Conservation (phyloP, 495 filamentous ascomycete genomes). For the Talaromyces trachyspermus region DNA sequence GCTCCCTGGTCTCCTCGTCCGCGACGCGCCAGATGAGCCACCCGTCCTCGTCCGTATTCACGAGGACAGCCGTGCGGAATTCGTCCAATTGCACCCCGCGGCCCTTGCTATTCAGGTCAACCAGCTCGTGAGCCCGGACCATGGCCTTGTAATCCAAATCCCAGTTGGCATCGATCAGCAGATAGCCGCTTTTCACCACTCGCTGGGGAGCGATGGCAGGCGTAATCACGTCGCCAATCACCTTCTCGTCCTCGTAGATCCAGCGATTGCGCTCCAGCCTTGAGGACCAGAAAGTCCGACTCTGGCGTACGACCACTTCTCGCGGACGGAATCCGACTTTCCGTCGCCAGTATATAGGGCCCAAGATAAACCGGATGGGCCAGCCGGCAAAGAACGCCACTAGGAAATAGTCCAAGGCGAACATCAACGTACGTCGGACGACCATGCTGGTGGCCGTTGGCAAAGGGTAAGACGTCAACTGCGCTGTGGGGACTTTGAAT, state of each 20-base stretch:
- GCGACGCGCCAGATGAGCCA: slow-evolving; percentile 55
- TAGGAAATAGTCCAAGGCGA: slow-evolving; percentile 66
- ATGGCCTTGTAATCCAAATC: slow-evolving; percentile 74
- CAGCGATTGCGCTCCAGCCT: slow-evolving; percentile 33
- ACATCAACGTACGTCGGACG: slow-evolving; percentile 45
- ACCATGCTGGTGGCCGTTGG: slow-evolving; percentile 41
- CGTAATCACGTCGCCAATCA: slow-evolving; percentile 40
- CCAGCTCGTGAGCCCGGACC: slow-evolving; percentile 56
- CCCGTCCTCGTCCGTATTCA: slow-evolving; percentile 54
- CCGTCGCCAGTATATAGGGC: slow-evolving; percentile 61
- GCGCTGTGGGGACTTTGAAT: slow-evolving; percentile 51
- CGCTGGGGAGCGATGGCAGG: slow-evolving; percentile 57
- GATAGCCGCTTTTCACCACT: slow-evolving; percentile 67
- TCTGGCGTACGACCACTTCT: slow-evolving; percentile 70
- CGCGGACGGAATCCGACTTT: slow-evolving; percentile 58
- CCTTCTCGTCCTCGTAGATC: slow-evolving; percentile 40
- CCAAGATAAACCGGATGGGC: slow-evolving; percentile 64
- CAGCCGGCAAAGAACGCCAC: slow-evolving; percentile 62
- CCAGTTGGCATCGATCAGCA: slow-evolving; percentile 72
- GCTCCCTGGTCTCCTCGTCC: slow-evolving; percentile 45
- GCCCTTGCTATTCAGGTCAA: slow-evolving; percentile 41
- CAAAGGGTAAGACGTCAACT: slow-evolving; percentile 43
- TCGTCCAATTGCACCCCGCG: slow-evolving; percentile 39
- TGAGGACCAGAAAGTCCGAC: slow-evolving; percentile 35
- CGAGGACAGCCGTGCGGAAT: slow-evolving; percentile 58